Percentiles rank a stretch among this genome's conserved stretches.
Conservation (phyloP, 1,284 basidiomycete species). For the Coniophora puteana region DNA sequence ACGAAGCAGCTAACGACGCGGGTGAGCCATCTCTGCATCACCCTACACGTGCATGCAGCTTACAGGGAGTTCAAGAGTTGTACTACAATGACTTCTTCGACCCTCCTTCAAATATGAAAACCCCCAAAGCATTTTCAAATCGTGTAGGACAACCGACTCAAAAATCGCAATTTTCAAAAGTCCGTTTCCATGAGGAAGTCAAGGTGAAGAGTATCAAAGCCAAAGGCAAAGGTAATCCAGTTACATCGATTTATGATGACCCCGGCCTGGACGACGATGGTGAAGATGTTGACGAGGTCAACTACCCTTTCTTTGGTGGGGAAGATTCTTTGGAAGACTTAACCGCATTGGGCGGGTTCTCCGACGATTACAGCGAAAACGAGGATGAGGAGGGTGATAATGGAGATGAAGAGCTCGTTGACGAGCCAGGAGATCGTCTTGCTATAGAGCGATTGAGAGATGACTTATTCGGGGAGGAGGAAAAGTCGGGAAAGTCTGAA, state of each 20-base stretch:
- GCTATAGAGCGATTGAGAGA: conserved; percentile 60
- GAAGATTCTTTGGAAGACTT: conserved; percentile 19
- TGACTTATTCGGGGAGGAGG: conserved; percentile 67
- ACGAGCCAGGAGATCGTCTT: conserved; percentile 27
- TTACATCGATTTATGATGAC: conserved; percentile 38
- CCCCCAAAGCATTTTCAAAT: conserved; percentile 17
- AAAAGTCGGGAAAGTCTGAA: conserved; percentile 37
- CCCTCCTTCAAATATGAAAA: conserved; percentile 34
- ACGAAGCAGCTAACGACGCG: conserved; percentile 38
- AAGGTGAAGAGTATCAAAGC: conserved; percentile 74
- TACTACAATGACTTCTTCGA: conserved; percentile 77
- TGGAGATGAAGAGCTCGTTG: conserved; percentile 24
- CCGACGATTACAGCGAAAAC: conserved; percentile 16
- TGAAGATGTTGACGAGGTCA: conserved; percentile 25
- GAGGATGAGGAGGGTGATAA: conserved; percentile 24
- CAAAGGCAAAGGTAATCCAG: conserved; percentile 56
- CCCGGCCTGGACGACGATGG: conserved; percentile 31
- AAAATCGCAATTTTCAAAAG: conserved; percentile 35
- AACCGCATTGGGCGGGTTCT: conserved; percentile 4
- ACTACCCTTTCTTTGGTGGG: conserved; percentile 19
- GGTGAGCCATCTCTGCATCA: conserved; percentile 19
- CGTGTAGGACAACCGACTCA: conserved; percentile 13
- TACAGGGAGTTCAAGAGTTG: conserved; percentile 38
- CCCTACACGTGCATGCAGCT: conserved; percentile 3
- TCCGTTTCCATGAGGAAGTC: conserved; percentile 81